Evolutionary conservation across 116 monocot species (phyloP), one percentile per base, ranked within the genome.

Genomic region (Cymodocea nodosa): DNA sequence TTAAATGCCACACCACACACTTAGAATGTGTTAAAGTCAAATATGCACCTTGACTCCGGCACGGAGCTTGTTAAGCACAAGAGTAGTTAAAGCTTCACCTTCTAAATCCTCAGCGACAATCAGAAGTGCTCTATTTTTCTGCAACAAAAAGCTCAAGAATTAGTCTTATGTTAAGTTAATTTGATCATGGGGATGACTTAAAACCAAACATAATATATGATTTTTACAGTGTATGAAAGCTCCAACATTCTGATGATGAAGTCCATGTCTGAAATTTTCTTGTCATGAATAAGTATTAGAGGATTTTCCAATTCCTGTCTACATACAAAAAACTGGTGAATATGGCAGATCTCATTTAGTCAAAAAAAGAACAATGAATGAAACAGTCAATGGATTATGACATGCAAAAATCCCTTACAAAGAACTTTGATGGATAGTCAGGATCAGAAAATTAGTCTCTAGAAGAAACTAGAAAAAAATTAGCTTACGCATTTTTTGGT

Each of bases 81-180:
- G 85, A 68, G 75, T 83, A 24, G 90, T 65, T 51, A 94, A 64
- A 63, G 85, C 87, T 77, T 94, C 81, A 74, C 80, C 67, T 68
- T 94, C 89, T 20, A 89, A 49, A 83, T 94, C 89, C 70, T 94
- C 94, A 24, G 94, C 85, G 40, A 94, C 82, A 72, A 94, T 80
- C 49, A 94, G 69, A 74, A 94, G 76, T 76, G 90, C n/a, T 67
- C 87, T 82, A 49, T 75, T 83, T 62, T 69, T 83, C 94, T 94
- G 71, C 35, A 64, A 65, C 53, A n/a, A 35, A 53, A 53, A 15
- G 53, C 5, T 44, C 44, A 44, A 44, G 44, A 3, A 3, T 44
- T 44, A 44, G 11, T 44, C 44, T 44, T 44, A 44, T 44, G 6
- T 44, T 19, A 53, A 53, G 20, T 23, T 50, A n/a, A 36, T 40